Base-by-base conservation (phyloP, 169 alveolate species). In the Ichthyophthirius multifiliis region DNA sequence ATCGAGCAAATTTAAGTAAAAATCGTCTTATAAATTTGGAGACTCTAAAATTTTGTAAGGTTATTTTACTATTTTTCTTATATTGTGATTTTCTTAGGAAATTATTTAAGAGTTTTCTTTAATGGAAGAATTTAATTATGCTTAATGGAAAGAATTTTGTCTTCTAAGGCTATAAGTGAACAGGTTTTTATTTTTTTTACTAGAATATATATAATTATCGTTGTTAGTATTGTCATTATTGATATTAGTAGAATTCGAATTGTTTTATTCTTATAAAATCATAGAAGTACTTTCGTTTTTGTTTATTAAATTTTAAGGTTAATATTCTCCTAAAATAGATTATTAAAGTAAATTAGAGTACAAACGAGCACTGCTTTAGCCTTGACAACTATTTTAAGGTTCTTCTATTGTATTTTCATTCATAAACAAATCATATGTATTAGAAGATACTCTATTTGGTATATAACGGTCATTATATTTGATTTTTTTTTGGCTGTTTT, bases 11-110 rank as follows among this genome's bases (percentile, higher is more conserved):
- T 93, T 90, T 10, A 89, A 73, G 80, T 93, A 93, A 75, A 89
- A 93, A 81, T 93, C 97, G 74, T 93, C 97, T 84, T 87, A 48
- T 31, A 93, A 74, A 16, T 83, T 82, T 2, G 95, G 95, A n/a
- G 97, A 95, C 65, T 93, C 97, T 30, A 93, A 88, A 12, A 93
- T 93, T 83, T 93, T 93, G 63, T 76, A 93, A 43, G 95, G 94
- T 20, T 76, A 44, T 84, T 89, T 93, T 20, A 94, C 85, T 6
- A 93, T 89, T 35, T 89, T 83, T 76, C 94, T 81, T 48, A 87
- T 41, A 55, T 80, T 37, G n/a, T n/a, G n/a, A 41, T 82, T 63
- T n/a, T 30, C 34, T n/a, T 45, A 30, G 5, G 48, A 39, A 3
- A 39, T 34, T 15, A 39, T 16, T 15, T 31, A 30, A 10, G 13